Conservation (phyloP, 208 protist species). For the Borovskyia barvae region DNA sequence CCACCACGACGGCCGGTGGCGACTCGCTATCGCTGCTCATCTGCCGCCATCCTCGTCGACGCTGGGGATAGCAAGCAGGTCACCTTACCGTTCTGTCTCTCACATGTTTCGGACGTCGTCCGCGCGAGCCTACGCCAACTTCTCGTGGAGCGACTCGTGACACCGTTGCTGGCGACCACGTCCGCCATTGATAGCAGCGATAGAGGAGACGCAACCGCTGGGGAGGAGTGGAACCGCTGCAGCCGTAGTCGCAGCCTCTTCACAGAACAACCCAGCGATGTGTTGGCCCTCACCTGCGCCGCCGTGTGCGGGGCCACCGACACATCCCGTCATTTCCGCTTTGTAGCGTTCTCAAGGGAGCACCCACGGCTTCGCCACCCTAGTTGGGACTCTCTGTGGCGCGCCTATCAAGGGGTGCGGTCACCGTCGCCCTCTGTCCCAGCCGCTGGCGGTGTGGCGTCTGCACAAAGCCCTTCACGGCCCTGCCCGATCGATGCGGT, state of each 20-base stretch:
- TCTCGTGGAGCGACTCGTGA: conserved; percentile 1
- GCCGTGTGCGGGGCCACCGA: conserved; percentile 2
- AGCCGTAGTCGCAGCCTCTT: too few relatives aligned
- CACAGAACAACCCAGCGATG: too few relatives aligned
- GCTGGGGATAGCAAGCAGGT: conserved; percentile 5
- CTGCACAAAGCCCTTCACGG: too few relatives aligned
- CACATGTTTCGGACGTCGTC: conserved; percentile 10
- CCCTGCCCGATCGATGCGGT: too few relatives aligned
- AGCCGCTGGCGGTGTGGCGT: too few relatives aligned
- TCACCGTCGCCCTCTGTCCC: too few relatives aligned
- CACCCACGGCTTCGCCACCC: conserved; percentile 8
- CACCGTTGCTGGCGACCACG: neutral
- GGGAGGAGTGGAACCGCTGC: neutral
- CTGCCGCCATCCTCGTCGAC: conserved; percentile 16
- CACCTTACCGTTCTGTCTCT: conserved; percentile 10
- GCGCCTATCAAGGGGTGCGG: too few relatives aligned
- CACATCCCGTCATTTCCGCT: conserved; percentile 3
- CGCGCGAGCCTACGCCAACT: conserved; percentile 4
- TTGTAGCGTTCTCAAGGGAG: conserved; percentile 15
- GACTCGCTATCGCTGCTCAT: conserved; percentile 1
- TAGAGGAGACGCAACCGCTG: neutral
- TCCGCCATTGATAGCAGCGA: neutral
- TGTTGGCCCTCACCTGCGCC: neutral
- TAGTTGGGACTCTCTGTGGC: conserved; percentile 17
- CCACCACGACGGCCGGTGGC: too few relatives aligned